phyloP scores from a whole-genome alignment of 805 yeast genomes.

The Nakazawaea populi region DNA sequence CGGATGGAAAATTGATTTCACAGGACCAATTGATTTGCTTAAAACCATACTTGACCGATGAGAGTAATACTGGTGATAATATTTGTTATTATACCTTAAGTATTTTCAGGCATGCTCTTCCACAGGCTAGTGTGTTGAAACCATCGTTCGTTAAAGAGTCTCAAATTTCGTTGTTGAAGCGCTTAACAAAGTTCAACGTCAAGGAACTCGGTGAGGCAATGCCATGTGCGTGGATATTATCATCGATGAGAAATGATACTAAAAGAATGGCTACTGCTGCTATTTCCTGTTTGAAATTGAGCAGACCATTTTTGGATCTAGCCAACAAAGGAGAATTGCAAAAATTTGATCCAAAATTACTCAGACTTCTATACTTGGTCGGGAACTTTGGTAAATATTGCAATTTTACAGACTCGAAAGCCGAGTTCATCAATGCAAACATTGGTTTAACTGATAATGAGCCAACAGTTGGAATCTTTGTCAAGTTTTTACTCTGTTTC shows the following conservation, averaged over 20 bases:
- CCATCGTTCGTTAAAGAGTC: constrained; percentile 43
- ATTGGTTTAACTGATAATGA: constrained; percentile 45
- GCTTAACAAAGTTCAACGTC: constrained; percentile 54
- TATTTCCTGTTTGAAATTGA: constrained; percentile 47
- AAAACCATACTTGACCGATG: constrained; percentile 59
- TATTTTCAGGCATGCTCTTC: constrained; percentile 46
- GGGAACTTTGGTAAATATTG: constrained; percentile 73
- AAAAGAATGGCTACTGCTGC: constrained; percentile 55
- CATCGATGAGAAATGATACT: constrained; percentile 39
- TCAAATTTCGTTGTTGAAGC: constrained; percentile 44
- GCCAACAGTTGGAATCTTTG: constrained; percentile 49
- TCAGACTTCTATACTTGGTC: constrained; percentile 53
- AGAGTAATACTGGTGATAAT: constrained; percentile 30
- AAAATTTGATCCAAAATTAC: constrained; percentile 38
- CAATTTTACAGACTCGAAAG: constrained; percentile 42
- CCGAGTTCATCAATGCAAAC: constrained; percentile 30
- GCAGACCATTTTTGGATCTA: constrained; percentile 39
- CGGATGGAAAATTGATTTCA: constrained; percentile 45
- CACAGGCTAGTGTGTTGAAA: constrained; percentile 37
- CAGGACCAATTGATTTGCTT: constrained; percentile 64
- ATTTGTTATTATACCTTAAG: constrained; percentile 45
- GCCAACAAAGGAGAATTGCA: constrained; percentile 13
- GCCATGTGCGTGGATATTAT: constrained; percentile 59
- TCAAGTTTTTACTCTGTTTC: constrained; percentile 53
- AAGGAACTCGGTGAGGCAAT: constrained; percentile 68